Evolutionary conservation across 805 yeast genomes (phyloP).

Genomic region (Yarrowia sp.): DNA sequence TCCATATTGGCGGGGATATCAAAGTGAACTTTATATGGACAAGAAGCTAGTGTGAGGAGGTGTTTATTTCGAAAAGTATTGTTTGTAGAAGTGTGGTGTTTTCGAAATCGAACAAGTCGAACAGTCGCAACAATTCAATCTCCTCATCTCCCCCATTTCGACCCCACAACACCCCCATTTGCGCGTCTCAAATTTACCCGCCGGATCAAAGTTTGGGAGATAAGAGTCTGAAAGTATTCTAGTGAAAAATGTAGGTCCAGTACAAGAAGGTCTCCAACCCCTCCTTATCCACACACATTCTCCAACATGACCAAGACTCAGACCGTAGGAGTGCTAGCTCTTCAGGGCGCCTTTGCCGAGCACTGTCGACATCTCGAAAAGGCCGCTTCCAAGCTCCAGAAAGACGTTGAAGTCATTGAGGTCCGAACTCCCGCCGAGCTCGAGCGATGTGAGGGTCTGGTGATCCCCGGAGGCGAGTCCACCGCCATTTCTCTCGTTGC

Average conservation of each 20-base stretch:
- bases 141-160: too few relatives aligned
- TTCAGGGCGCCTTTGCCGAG: constrained; percentile 77
- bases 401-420: constrained; percentile 41
- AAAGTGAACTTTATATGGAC: neutral
- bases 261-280: neutral
- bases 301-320: constrained; percentile 26
- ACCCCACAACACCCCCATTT: too few relatives aligned
- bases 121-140: neutral
- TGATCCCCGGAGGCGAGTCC: constrained; percentile 56
- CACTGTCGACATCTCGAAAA: constrained; percentile 52
- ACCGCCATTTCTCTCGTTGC: constrained; percentile 66
- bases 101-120: too few relatives aligned
- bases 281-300: neutral
- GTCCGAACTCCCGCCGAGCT: constrained; percentile 56
- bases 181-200: neutral
- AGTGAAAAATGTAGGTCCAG: neutral
- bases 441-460: constrained; percentile 51
- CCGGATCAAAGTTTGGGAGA: constrained; percentile 18
- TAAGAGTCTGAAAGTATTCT: too few relatives aligned
- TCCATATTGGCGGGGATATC: neutral
- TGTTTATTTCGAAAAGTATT: neutral
- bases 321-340: constrained; percentile 64
- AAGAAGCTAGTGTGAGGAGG: neutral
- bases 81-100: too few relatives aligned
- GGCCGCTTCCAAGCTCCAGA: constrained; percentile 35